Base-by-base conservation (phyloP, 345 rosid species). In the Geranium brycei region DNA sequence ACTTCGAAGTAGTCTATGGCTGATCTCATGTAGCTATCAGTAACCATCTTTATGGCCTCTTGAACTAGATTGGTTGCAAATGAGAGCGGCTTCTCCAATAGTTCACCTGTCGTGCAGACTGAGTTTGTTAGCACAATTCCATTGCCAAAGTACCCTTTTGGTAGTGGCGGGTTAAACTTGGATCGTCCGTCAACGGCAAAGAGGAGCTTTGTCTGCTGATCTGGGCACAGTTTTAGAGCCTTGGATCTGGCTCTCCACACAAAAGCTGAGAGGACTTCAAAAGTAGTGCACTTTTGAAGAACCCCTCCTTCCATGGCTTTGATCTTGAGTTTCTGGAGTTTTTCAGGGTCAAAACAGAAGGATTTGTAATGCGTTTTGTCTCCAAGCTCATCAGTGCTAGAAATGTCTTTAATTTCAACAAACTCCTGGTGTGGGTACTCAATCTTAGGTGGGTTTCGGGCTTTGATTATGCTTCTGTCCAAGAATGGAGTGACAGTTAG, bases 131-230 rank as follows among this genome's bases (percentile, higher is more conserved):
- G 57, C 17, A 65, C 63, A 13, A 51, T 28, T 0, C 64, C 69
- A 31, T 69, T 76, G 16, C 79, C 76, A 3, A 69, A 66, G 63
- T 60, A 76, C 18, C 68, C 68, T 62, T 15, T 57, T 6, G 79
- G 76, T 38, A 72, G 31, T 0, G 66, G 66, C 32, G 51, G 60
- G 10, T 17, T 62, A n/a, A 76, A 57, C 55, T 60, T 76, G 3
- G 64, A 38, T 62, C 74, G 63, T 32, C 64, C 62, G 35, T 70
- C 66, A 41, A 66, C 73, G 15, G 62, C 16, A 31, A 73, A 61
- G 14, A 66, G 1, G 38, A 73, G 69, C 63, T 31, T 65, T 31
- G 73, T 64, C 56, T 64, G 35, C 23, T 69, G 77, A 30, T 66
- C 55, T 8, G 61, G 60, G 14, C 57, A 31, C 72, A 68, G 69